These are phyloP conservation scores for Xylariaceae sp. DNA, from an alignment of 2,329 filamentous ascomycete species.

Conservation along the genomic window DNA sequence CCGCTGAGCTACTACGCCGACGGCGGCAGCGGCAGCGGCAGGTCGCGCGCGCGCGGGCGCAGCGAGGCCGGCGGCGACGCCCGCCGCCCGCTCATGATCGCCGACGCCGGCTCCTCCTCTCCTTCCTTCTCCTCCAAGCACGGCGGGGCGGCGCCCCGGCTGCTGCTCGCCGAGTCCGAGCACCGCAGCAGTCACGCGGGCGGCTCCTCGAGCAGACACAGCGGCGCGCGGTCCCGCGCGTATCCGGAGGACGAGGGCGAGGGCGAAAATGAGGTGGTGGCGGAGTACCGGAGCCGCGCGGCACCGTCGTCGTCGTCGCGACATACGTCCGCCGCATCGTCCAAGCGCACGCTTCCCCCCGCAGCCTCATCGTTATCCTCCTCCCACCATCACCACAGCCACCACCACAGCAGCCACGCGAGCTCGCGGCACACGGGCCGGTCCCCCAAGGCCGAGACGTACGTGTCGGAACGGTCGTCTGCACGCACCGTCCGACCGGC, in stretches of 20 bases:
- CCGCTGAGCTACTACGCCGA: slow-evolving; percentile 30
- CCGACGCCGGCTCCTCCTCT: slow-evolving; percentile 35
- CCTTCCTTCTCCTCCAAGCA: no score
- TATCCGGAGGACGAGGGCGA: no score
- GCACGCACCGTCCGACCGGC: slow-evolving; percentile 25
- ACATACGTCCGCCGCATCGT: slow-evolving; percentile 1
- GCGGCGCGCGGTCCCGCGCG: no score
- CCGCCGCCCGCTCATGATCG: slow-evolving; percentile 31
- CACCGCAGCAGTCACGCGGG: slow-evolving; percentile 4
- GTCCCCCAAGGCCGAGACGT: slow-evolving; percentile 32
- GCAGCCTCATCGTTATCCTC: slow-evolving; percentile 1
- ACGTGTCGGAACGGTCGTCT: slow-evolving; percentile 35
- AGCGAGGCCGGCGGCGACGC: slow-evolving; percentile 32
- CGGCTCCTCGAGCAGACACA: no score
- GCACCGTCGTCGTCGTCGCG: no score
- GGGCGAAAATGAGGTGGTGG: no score
- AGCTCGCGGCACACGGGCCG: slow-evolving; percentile 13
- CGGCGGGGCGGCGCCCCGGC: slow-evolving; percentile 21
- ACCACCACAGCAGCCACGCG: slow-evolving; percentile 12
- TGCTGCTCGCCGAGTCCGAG: slow-evolving; percentile 18
- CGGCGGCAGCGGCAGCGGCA: no score
- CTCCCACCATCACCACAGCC: not conserved
- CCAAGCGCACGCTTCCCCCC: slow-evolving; percentile 5
- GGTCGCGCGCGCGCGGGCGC: slow-evolving; percentile 29
- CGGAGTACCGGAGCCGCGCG: not conserved